These are phyloP conservation scores for Cyberlindnera maclurae DNA, from an alignment of 805 yeast genomes.

Conservation along the genomic window DNA sequence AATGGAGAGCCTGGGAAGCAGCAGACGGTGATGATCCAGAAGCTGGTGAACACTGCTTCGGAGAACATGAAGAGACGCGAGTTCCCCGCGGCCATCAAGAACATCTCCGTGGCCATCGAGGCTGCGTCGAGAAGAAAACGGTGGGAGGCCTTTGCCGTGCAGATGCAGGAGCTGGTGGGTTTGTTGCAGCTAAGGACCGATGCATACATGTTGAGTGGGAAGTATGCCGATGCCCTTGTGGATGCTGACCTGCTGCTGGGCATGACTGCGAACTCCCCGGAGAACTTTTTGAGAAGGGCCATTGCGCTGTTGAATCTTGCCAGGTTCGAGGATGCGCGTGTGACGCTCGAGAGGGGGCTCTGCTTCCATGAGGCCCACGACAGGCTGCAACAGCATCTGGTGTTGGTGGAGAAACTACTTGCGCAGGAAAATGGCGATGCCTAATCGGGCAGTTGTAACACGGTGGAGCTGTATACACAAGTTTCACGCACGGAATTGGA, in stretches of 20 bases:
- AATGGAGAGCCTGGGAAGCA: constrained; percentile 48
- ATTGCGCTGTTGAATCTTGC: constrained; percentile 57
- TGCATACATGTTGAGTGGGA: constrained; percentile 48
- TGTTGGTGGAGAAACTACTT: constrained; percentile 38
- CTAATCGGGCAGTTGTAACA: too few species aligned
- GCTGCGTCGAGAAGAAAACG: constrained; percentile 61
- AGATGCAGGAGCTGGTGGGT: constrained; percentile 59
- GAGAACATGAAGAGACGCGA: constrained; percentile 47
- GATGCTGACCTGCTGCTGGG: constrained; percentile 47
- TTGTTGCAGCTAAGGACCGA: constrained; percentile 68
- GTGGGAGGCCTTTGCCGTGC: constrained; percentile 68
- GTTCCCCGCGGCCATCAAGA: constrained; percentile 54
- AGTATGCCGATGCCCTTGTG: constrained; percentile 52
- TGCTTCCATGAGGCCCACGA: constrained; percentile 50
- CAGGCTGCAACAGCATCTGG: constrained; percentile 42
- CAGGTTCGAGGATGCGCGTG: constrained; percentile 52
- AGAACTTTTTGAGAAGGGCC: constrained; percentile 66
- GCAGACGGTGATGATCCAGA: constrained; percentile 51
- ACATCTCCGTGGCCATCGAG: constrained; percentile 58
- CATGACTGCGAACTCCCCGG: constrained; percentile 39
- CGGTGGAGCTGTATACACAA: too few species aligned
- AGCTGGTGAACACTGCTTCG: constrained; percentile 59
- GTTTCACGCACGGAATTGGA: too few species aligned
- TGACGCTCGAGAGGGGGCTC: constrained; percentile 67
- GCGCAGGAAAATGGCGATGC: constrained; percentile 54